phyloP scores from a whole-genome alignment of 139 green algal genomes.

The Desmodesmus armatus region DNA sequence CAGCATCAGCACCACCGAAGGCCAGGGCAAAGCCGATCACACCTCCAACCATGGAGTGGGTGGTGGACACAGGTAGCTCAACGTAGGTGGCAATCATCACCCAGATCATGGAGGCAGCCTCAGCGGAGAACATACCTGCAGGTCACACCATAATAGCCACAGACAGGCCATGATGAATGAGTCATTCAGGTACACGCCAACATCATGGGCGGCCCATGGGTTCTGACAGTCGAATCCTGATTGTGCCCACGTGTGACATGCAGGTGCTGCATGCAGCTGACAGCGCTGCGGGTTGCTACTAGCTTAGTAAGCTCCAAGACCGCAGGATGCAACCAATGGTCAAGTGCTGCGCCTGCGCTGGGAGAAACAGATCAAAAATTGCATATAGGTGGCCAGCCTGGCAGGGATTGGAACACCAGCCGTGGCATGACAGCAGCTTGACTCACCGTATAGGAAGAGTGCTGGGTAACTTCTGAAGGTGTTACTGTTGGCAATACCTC shows the following conservation, averaged over 20 bases:
- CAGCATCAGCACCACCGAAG: conserved; percentile 46
- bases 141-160: too few relatives aligned
- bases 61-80: conserved; percentile 75
- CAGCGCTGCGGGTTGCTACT: too few relatives aligned
- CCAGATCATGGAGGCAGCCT: conserved; percentile 50
- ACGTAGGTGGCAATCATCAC: conserved; percentile 69
- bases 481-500: conserved; percentile 32
- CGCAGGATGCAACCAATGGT: too few relatives aligned
- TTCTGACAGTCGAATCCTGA: not conserved
- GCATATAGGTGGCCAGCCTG: not conserved
- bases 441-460: conserved; percentile 37
- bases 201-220: not conserved
- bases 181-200: too few relatives aligned
- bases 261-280: not conserved
- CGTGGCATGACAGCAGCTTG: too few relatives aligned
- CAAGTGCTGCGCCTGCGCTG: too few relatives aligned
- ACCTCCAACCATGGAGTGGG: conserved; percentile 68
- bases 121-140: conserved; percentile 37
- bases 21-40: conserved; percentile 62
- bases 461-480: conserved; percentile 23
- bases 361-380: too few relatives aligned
- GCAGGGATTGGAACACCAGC: not conserved
- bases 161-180: too few relatives aligned
- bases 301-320: too few relatives aligned
- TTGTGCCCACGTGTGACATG: not conserved